Conservation (phyloP, 257 asterid species). For the Solanum piurae region DNA sequence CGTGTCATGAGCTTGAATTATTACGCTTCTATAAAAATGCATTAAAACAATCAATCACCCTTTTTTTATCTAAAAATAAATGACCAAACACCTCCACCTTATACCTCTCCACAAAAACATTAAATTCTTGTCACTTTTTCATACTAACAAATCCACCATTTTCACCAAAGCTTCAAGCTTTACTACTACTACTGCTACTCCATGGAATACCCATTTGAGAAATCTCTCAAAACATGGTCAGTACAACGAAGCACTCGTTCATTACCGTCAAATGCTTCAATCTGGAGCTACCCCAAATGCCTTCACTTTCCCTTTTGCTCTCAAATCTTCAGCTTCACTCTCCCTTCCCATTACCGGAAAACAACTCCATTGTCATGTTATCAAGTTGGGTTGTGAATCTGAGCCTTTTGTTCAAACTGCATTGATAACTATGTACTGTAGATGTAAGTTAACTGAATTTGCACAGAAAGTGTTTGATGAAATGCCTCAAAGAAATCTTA, state of each 20-base stretch:
- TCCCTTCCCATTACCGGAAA: slow-evolving; percentile 35
- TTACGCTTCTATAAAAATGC: neutral
- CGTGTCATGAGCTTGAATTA: neutral
- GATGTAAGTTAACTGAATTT: slow-evolving; percentile 12
- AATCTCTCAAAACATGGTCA: slow-evolving; percentile 58
- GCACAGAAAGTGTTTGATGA: slow-evolving; percentile 69
- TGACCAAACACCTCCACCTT: slow-evolving; percentile 22
- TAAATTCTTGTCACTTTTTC: neutral
- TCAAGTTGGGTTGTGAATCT: slow-evolving; percentile 56
- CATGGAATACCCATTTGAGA: slow-evolving; percentile 69
- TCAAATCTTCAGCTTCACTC: slow-evolving; percentile 65
- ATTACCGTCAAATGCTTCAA: slow-evolving; percentile 68
- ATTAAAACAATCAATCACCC: neutral
- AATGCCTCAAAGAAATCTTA: slow-evolving; percentile 35
- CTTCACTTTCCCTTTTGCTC: slow-evolving; percentile 76
- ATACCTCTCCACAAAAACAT: slow-evolving; percentile 7
- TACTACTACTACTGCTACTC: slow-evolving; percentile 6
- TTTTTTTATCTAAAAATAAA: slow-evolving; percentile 4
- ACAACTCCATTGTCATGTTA: slow-evolving; percentile 63
- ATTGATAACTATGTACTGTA: slow-evolving; percentile 45
- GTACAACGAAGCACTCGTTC: slow-evolving; percentile 34
- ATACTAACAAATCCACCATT: slow-evolving; percentile 4
- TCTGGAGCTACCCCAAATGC: slow-evolving; percentile 60
- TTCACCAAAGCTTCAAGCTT: slow-evolving; percentile 2
- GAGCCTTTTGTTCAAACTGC: slow-evolving; percentile 87